Conservation (phyloP, 495 filamentous ascomycete species). For the Annulohypoxylon nitens region DNA sequence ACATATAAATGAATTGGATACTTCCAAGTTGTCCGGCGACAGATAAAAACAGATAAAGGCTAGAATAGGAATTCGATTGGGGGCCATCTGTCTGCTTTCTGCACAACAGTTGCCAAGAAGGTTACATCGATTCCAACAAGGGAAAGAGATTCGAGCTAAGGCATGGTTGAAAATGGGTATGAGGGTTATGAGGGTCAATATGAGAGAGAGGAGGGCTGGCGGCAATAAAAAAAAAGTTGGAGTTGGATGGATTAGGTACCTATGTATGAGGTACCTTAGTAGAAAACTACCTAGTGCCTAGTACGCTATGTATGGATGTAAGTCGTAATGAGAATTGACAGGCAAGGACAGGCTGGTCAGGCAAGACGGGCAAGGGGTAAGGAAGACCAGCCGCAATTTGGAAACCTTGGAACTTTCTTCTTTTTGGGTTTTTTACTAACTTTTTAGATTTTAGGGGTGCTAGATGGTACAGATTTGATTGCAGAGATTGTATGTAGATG, state of each 20-base stretch:
- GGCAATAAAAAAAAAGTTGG: conserved; percentile 41
- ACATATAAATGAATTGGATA: conserved; percentile 29
- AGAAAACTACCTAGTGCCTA: no score
- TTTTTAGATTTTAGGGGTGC: not conserved
- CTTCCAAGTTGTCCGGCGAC: not conserved
- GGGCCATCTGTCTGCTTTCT: conserved; percentile 43
- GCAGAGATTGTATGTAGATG: not conserved
- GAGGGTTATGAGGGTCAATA: not conserved
- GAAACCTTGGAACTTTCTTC: conserved; percentile 13
- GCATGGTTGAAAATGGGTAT: not conserved
- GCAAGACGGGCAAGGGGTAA: not conserved
- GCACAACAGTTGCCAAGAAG: conserved; percentile 27
- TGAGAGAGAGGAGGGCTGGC: conserved; percentile 25
- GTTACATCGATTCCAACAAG: conserved; percentile 38
- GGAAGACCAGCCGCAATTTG: conserved; percentile 43
- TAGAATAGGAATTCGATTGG: conserved; percentile 46
- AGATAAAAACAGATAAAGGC: conserved; percentile 28
- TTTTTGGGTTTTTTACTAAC: not conserved
- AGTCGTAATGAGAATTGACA: conserved; percentile 16
- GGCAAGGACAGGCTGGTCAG: not conserved
- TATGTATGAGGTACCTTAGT: not conserved
- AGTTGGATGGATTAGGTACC: conserved; percentile 11
- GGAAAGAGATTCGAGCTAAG: conserved; percentile 49
- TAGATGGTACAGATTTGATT: not conserved
- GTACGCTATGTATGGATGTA: not conserved